A percentile compares a stretch with the other conserved stretches of the same genome.
phyloP scores from a whole-genome alignment of 2,329 filamentous ascomycete species.

The Xylariaceae sp. region DNA sequence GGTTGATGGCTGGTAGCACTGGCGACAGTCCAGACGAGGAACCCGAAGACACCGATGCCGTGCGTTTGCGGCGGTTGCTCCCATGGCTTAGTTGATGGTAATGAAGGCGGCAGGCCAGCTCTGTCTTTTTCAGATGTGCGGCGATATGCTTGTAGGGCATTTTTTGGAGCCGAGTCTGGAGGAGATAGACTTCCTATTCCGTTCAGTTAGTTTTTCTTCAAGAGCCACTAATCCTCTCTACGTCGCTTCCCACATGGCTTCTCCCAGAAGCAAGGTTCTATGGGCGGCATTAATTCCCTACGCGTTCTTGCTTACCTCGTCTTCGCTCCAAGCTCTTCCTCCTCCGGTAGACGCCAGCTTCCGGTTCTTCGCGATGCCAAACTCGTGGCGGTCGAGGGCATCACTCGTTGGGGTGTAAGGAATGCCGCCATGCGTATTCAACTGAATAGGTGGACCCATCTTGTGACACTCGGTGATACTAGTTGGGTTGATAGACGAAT shows the following conservation, averaged over 20 bases:
- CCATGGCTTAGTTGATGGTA: constrained; percentile 87
- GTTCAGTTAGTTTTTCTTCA: constrained; percentile 14
- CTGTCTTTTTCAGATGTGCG: constrained; percentile 83
- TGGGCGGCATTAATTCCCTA: not conserved
- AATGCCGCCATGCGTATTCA: constrained; percentile 50
- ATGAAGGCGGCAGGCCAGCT: constrained; percentile 85
- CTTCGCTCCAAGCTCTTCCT: constrained; percentile 83
- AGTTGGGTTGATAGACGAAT: constrained; percentile 1
- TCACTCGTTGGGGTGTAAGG: constrained; percentile 61
- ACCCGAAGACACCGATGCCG: constrained; percentile 71
- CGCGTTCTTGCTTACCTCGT: constrained; percentile 67
- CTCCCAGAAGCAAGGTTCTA: constrained; percentile 1
- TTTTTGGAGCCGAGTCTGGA: constrained; percentile 84
- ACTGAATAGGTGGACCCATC: constrained; percentile 60
- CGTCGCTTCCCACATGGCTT: not conserved
- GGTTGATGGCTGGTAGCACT: constrained; percentile 53
- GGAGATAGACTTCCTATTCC: constrained; percentile 77
- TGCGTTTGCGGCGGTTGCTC: constrained; percentile 79
- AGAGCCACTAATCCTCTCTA: constrained; percentile 6
- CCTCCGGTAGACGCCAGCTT: constrained; percentile 75
- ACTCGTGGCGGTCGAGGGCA: constrained; percentile 63
- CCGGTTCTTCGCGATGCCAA: constrained; percentile 68
- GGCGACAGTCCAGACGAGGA: constrained; percentile 64
- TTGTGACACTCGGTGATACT: constrained; percentile 30
- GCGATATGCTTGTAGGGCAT: constrained; percentile 94